These are phyloP conservation scores for Pichia eremophila DNA, from an alignment of 805 yeast species.

Conservation along the genomic window DNA sequence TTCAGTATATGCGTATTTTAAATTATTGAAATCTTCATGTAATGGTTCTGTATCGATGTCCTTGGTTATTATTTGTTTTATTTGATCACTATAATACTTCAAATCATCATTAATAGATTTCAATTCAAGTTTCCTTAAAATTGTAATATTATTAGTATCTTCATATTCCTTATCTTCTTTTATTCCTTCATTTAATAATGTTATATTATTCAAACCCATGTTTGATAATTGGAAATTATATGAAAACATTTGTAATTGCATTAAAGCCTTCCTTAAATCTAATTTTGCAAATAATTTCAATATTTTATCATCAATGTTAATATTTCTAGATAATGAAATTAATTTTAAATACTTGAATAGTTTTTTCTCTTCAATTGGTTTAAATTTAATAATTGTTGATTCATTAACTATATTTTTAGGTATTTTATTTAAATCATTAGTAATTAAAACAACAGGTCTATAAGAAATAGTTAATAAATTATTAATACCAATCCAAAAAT, in stretches of 20 bases:
- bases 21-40: not conserved
- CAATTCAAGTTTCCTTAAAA: no score
- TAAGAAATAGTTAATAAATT: constrained; percentile 39
- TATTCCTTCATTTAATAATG: not conserved
- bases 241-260: constrained; percentile 24
- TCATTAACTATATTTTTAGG: constrained; percentile 23
- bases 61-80: no score
- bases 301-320: constrained; percentile 14
- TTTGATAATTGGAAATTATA: constrained; percentile 10
- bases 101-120: no score
- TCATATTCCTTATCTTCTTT: not conserved
- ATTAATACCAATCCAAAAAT: constrained; percentile 69
- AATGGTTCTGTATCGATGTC: not conserved
- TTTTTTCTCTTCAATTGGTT: constrained; percentile 1
- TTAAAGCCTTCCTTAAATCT: constrained; percentile 22
- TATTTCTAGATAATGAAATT: constrained; percentile 21
- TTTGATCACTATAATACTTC: no score
- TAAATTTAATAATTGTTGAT: constrained; percentile 20
- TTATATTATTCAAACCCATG: constrained; percentile 11
- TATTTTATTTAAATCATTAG: constrained; percentile 18
- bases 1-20: constrained; percentile 7
- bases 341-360: constrained; percentile 19
- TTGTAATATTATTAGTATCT: not conserved
- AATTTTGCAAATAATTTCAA: constrained; percentile 9
- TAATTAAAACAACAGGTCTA: constrained; percentile 27